A percentile compares a stretch with the other conserved stretches of the same genome.
Evolutionary conservation across 768 basidiomycete species (phyloP).

Genomic region (Chalciporus chontae): DNA sequence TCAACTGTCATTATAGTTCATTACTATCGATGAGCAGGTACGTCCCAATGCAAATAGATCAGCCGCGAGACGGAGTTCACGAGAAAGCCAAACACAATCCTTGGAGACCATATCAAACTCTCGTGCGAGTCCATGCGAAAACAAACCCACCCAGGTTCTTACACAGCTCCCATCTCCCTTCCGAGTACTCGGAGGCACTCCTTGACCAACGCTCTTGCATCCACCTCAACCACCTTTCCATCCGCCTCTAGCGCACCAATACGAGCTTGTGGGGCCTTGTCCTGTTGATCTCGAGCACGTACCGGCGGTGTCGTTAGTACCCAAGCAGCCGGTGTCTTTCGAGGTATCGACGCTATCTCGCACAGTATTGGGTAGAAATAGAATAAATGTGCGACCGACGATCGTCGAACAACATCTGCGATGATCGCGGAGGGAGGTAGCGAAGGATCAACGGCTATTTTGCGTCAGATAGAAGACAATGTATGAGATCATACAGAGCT

Average conservation of each 20-base stretch:
- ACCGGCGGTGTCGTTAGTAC: conserved; percentile 27
- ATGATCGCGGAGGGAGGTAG: conserved; percentile 54
- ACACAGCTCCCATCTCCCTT: conserved; percentile 62
- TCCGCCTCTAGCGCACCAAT: conserved; percentile 20
- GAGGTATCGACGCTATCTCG: conserved; percentile 72
- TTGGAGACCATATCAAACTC: neutral
- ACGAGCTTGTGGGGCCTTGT: conserved; percentile 10
- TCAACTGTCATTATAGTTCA: neutral
- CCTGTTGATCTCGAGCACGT: conserved; percentile 13
- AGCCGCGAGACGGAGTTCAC: neutral
- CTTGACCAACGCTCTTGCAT: conserved; percentile 63
- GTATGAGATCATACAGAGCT: too few species aligned
- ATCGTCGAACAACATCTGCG: conserved; percentile 69
- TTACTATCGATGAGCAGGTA: neutral
- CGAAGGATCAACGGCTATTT: conserved; percentile 38
- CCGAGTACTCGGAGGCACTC: conserved; percentile 69
- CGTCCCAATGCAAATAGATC: neutral
- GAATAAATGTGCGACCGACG: conserved; percentile 81
- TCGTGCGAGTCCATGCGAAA: neutral
- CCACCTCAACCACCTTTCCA: conserved; percentile 44
- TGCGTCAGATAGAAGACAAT: neutral
- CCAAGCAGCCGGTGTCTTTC: conserved; percentile 68
- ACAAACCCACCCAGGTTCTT: neutral
- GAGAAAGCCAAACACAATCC: neutral
- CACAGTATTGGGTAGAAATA: conserved; percentile 79